phyloP scores from a whole-genome alignment of 495 filamentous ascomycete genomes.

The Aspergillus avenaceus region DNA sequence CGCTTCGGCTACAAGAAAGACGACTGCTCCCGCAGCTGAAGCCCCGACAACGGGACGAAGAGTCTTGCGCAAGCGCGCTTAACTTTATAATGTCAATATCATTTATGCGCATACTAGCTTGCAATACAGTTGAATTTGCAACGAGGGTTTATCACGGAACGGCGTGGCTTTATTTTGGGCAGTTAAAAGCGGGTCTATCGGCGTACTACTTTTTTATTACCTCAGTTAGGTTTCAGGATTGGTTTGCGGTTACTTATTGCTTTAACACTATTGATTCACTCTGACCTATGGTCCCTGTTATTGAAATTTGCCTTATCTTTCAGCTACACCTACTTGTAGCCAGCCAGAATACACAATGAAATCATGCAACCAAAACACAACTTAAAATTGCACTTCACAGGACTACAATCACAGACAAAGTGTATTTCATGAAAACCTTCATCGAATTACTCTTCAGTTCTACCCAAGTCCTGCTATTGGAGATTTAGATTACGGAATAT shows the following conservation, averaged over 20 bases:
- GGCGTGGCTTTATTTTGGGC: not conserved
- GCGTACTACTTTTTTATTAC: not conserved
- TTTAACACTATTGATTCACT: too few relatives aligned
- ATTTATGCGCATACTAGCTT: not conserved
- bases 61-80: constrained; percentile 46
- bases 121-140: not conserved
- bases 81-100: constrained; percentile 1
- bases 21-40: constrained; percentile 32
- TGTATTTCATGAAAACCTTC: too few relatives aligned
- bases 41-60: constrained; percentile 34
- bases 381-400: too few relatives aligned
- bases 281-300: too few relatives aligned
- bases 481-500: too few relatives aligned
- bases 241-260: not conserved
- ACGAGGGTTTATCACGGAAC: constrained; percentile 1
- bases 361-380: too few relatives aligned
- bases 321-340: too few relatives aligned
- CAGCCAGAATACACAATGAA: too few relatives aligned
- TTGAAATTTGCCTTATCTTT: too few relatives aligned
- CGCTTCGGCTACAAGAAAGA: constrained; percentile 30
- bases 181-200: not conserved
- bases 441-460: too few relatives aligned
- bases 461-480: too few relatives aligned
- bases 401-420: too few relatives aligned
- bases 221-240: not conserved